Evolutionary conservation across 2,329 filamentous ascomycete species (phyloP), one percentile per base, ranked within the genome.

Genomic region (Epichloe glyceriae): DNA sequence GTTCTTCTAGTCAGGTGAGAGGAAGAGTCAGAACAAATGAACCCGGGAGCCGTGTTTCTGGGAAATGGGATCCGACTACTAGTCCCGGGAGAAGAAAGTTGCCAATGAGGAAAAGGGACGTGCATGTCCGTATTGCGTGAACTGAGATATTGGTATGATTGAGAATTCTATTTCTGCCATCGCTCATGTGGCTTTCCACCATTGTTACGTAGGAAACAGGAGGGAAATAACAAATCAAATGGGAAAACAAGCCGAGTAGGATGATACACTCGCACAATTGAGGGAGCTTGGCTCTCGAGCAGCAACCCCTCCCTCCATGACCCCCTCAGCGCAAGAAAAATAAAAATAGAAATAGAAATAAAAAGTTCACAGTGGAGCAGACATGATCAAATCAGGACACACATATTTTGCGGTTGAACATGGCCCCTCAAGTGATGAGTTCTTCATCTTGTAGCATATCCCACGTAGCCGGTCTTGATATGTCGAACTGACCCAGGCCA

Each of bases 381-480:
- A 1, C 26, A 30, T 30, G 26, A 4, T 10, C 8, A 4, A 11
- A 30, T 30, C 10, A 30, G 26, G 26, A 11, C 8, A 10, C 8
- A 10, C 26, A 30, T 30, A 2, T 30, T 10, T 30, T 30, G 4
- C 8, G n/a, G 20, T n/a, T 35, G 30, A 40, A 37, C n/a, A 3
- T 19, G 11, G 19, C 49, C 26, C 33, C 11, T 52, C 46, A 53
- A 34, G 19, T 15, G 5, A 43, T 30, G 26, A 52, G 2, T 33
- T 53, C 52, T 47, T 47, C 43, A 22, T 45, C 44, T 39, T 44
- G 33, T 1, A 53, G 41, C 52, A 53, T 53, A 20, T 53, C 52
- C 46, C 50, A 53, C 1, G 52, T 53, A 40, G 52, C 46, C 12
- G 46, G 40, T n/a, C 40, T 53, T 12, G 50, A 39, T 15, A 44